These are phyloP conservation scores for Sungouiella thailandica DNA, from an alignment of 805 yeast species.

Conservation along the genomic window DNA sequence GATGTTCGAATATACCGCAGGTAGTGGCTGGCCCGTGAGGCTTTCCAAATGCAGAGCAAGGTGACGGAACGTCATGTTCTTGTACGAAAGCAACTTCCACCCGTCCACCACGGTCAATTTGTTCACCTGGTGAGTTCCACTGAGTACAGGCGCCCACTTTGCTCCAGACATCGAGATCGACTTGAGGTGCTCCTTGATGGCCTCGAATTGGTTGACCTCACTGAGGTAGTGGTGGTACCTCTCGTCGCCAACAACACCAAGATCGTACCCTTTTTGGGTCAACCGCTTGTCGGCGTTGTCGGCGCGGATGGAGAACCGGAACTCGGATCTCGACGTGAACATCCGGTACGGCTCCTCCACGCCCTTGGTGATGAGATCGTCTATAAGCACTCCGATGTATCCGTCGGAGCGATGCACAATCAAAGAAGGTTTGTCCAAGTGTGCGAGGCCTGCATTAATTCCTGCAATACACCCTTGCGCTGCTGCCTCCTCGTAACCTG, in stretches of 20 bases:
- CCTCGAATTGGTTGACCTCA: slow-evolving; percentile 44
- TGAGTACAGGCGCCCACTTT: slow-evolving; percentile 57
- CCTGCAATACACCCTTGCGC: slow-evolving; percentile 97
- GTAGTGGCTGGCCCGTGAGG: slow-evolving; percentile 18
- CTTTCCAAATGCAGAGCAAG: slow-evolving; percentile 24
- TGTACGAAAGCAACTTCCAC: slow-evolving; percentile 64
- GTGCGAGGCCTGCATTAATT: slow-evolving; percentile 78
- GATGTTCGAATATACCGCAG: slow-evolving; percentile 21
- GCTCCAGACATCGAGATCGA: slow-evolving; percentile 45
- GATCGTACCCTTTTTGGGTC: slow-evolving; percentile 58
- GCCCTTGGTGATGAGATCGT: slow-evolving; percentile 91
- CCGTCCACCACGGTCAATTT: slow-evolving; percentile 42
- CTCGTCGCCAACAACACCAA: slow-evolving; percentile 61
- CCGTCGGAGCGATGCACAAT: slow-evolving; percentile 74
- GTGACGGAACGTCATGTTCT: slow-evolving; percentile 31
- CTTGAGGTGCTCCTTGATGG: slow-evolving; percentile 42
- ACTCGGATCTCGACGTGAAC: slow-evolving; percentile 96
- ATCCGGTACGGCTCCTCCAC: slow-evolving; percentile 96
- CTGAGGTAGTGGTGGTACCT: slow-evolving; percentile 47
- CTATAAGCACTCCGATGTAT: slow-evolving; percentile 86
- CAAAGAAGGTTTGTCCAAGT: slow-evolving; percentile 38
- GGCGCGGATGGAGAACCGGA: slow-evolving; percentile 81
- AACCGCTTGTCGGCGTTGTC: slow-evolving; percentile 91
- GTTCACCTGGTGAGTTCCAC: slow-evolving; percentile 44
- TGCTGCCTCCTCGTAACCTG: slow-evolving; percentile 98